Evolutionary conservation across 371 early-diverging fungal species (phyloP), one percentile per base, ranked within the genome.

Genomic region (Mortierella sp.): DNA sequence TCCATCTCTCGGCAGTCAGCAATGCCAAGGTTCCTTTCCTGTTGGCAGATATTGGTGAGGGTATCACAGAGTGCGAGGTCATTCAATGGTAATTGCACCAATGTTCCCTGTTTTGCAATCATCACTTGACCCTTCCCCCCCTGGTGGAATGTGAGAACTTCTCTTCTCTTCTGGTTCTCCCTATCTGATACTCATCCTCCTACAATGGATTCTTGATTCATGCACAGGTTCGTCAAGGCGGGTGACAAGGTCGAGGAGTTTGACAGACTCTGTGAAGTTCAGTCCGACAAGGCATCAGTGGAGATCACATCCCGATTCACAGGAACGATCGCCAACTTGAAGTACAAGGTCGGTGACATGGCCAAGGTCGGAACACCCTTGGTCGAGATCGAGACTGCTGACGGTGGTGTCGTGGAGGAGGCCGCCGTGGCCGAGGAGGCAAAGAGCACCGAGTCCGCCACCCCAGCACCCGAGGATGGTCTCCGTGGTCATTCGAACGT

Each of bases 1-100:
- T 88, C 66, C 86, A 87, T 57, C 63, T 71, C 4, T 77, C 85
- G 4, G 60, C 69, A 7, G 21, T 66, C 29, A 51, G 66, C 23
- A 68, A 84, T n/a, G 86, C 81, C 15, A 80, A 87, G 46, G 87
- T 92, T n/a, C 93, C 95, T 4, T 98, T 94, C 85, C 74, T 92
- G 62, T 85, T 98, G 56, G 99, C 99, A 4, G 99, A 98, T 85
- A 97, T 98, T 70, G 99, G 99, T 44, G 99, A 98, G 84, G 99
- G 99, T 48, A 98, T 97, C 66, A 97, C 96, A 4, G 99, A 98
- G 81, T 95, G 95, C 80, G 98, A 98, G 79, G 84, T 98, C 7
- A 91, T 96, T 70, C 97, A 98, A 86, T 98, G 99, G 99, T 98
- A 86, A 70, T 70, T n/a, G n/a, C n/a, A n/a, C n/a, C n/a, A n/a